Evolutionary conservation across 2,329 filamentous ascomycete genomes (phyloP).

Genomic region (Botryotinia globosa): DNA sequence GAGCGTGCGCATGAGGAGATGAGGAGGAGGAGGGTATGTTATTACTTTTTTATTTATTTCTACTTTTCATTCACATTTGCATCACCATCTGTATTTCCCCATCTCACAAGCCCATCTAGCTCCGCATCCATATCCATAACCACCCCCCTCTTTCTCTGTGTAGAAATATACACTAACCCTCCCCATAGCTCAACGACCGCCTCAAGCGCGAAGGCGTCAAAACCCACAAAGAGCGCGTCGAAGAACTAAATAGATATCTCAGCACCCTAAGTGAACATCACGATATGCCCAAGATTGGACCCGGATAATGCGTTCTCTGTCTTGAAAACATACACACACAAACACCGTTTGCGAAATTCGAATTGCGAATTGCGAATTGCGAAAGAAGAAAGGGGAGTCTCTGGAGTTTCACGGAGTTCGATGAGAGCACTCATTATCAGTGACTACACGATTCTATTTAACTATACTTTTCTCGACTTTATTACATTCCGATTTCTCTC

Average conservation of each 20-base stretch:
- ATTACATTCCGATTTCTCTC: not conserved
- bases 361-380: not conserved
- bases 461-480: not conserved
- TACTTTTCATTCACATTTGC: not conserved
- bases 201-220: conserved; percentile 79
- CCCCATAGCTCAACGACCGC: conserved; percentile 69
- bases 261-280: conserved; percentile 94
- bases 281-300: conserved; percentile 73
- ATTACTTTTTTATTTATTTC: not conserved
- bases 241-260: conserved; percentile 91
- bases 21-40: conserved; percentile 70
- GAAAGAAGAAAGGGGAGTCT: not conserved
- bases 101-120: too few species aligned
- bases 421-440: not conserved
- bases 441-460: not conserved
- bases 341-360: not conserved
- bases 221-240: conserved; percentile 94
- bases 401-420: not conserved
- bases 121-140: not conserved
- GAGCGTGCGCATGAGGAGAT: conserved; percentile 79
- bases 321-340: not conserved
- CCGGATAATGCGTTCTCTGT: conserved; percentile 48
- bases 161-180: not conserved
- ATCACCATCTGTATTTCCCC: not conserved
- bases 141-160: too few species aligned